Conservation (phyloP, 208 protist species). For the Kentomonas sorsogonicus region DNA sequence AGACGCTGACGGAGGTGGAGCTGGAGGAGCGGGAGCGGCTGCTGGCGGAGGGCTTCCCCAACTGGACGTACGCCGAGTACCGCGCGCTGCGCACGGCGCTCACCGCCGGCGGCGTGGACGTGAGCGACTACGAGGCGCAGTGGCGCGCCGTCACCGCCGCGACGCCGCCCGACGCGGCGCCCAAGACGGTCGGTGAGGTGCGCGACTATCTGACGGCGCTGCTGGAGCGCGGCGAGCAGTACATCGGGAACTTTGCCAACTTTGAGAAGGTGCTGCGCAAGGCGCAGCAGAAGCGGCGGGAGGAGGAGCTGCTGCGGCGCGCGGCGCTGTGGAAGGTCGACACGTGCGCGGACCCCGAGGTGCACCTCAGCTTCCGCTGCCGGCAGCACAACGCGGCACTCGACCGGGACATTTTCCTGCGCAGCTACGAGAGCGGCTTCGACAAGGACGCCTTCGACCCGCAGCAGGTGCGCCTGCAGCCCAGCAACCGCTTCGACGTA, state of each 20-base stretch:
- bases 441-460: slow-evolving; percentile 22
- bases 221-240: slow-evolving; percentile 69
- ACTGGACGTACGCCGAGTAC: slow-evolving; percentile 69
- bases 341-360: slow-evolving; percentile 54
- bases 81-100: slow-evolving; percentile 39
- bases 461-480: slow-evolving; percentile 39
- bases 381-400: slow-evolving; percentile 24
- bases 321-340: slow-evolving; percentile 84
- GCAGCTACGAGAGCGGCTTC: slow-evolving; percentile 69
- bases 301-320: slow-evolving; percentile 43
- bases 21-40: slow-evolving; percentile 77
- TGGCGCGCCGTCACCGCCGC: slow-evolving; percentile 38
- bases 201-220: slow-evolving; percentile 76
- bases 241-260: slow-evolving; percentile 53
- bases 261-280: slow-evolving; percentile 56
- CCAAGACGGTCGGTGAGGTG: slow-evolving; percentile 73
- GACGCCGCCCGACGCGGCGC: slow-evolving; percentile 10
- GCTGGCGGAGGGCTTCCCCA: slow-evolving; percentile 66
- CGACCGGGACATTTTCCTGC: slow-evolving; percentile 70
- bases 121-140: slow-evolving; percentile 67
- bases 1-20: slow-evolving; percentile 63
- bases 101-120: slow-evolving; percentile 37
- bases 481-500: slow-evolving; percentile 78
- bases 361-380: slow-evolving; percentile 48
- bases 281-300: slow-evolving; percentile 29